Conservation (phyloP, 495 filamentous ascomycete genomes). For the Xylaria nigripes region DNA sequence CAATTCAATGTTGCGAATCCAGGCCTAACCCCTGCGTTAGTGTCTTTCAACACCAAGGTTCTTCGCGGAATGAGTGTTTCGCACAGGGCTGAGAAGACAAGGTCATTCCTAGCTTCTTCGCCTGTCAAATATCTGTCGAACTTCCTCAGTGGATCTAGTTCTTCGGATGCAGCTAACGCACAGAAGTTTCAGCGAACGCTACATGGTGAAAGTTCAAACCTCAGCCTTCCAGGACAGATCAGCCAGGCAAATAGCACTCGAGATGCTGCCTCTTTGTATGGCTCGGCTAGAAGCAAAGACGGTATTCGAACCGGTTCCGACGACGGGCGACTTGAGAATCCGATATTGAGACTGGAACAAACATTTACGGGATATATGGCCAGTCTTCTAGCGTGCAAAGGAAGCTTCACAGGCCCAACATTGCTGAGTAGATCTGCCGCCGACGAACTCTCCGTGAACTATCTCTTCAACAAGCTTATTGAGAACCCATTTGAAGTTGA, state of each 20-base stretch:
- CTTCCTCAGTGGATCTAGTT: conserved; percentile 32
- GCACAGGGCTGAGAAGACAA: conserved; percentile 51
- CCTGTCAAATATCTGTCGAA: conserved; percentile 87
- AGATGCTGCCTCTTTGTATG: conserved; percentile 37
- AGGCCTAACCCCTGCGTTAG: conserved; percentile 52
- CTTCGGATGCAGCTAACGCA: conserved; percentile 42
- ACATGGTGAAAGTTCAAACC: conserved; percentile 25
- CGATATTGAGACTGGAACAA: conserved; percentile 67
- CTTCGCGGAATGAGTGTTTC: conserved; percentile 61
- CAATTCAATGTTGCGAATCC: conserved; percentile 63
- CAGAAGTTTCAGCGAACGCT: conserved; percentile 34
- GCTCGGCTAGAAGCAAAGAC: conserved; percentile 41
- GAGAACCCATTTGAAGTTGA: conserved; percentile 72
- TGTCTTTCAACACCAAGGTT: conserved; percentile 64
- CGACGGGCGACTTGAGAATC: conserved; percentile 43
- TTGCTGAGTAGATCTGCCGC: conserved; percentile 61
- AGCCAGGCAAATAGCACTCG: conserved; percentile 35
- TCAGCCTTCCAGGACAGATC: conserved; percentile 26
- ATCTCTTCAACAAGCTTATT: conserved; percentile 81
- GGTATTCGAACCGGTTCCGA: conserved; percentile 37
- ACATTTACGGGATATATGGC: conserved; percentile 79
- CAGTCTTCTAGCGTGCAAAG: conserved; percentile 72
- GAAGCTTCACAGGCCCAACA: conserved; percentile 70
- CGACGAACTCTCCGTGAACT: conserved; percentile 74
- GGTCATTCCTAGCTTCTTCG: conserved; percentile 63